phyloP scores from a whole-genome alignment of 768 basidiomycete genomes.

The Strobilomyces echinocephalus region DNA sequence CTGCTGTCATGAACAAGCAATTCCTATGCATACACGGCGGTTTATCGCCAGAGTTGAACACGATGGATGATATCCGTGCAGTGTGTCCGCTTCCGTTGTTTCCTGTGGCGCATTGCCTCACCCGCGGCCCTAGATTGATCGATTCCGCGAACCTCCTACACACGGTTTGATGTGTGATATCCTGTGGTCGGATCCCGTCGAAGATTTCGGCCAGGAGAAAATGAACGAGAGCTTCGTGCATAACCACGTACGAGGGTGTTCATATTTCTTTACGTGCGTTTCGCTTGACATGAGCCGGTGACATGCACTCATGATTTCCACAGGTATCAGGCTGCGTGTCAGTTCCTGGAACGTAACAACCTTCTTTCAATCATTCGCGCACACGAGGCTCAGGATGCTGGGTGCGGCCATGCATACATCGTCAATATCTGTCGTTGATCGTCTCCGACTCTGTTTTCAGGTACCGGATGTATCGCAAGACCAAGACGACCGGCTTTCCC shows the following conservation, averaged over 20 bases:
- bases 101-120: background rate
- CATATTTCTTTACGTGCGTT: constrained; percentile 85
- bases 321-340: constrained; percentile 94
- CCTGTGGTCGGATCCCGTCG: constrained; percentile 96
- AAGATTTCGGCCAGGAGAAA: constrained; percentile 96
- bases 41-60: constrained; percentile 90
- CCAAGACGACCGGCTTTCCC: constrained; percentile 95
- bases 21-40: constrained; percentile 99
- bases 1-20: constrained; percentile 99
- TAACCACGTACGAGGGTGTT: constrained; percentile 95
- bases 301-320: background rate
- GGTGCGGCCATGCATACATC: constrained; percentile 45
- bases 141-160: constrained; percentile 97
- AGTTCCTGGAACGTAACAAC: constrained; percentile 97
- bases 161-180: constrained; percentile 98
- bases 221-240: constrained; percentile 87
- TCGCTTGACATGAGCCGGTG: background rate
- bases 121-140: constrained; percentile 65
- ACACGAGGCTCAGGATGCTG: constrained; percentile 98
- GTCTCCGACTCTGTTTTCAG: constrained; percentile 33
- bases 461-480: constrained; percentile 99
- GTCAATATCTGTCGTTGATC: background rate
- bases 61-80: constrained; percentile 87
- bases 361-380: constrained; percentile 95
- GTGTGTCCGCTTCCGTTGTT: constrained; percentile 42